Conservation (phyloP, 352 stramenopile species). For the Phytophthora rubi region DNA sequence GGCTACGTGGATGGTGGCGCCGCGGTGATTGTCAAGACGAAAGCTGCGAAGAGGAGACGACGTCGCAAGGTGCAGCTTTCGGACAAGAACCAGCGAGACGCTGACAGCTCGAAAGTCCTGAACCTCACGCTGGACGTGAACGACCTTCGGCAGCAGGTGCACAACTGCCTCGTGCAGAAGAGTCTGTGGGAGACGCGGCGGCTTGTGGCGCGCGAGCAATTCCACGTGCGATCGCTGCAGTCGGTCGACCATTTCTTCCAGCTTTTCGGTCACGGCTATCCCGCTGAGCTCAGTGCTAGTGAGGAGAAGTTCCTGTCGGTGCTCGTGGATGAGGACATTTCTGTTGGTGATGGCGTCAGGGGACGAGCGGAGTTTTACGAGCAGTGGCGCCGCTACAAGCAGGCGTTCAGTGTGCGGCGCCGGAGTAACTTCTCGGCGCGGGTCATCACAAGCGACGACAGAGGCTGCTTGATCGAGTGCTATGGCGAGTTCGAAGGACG, state of each 20-base stretch:
- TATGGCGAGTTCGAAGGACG: slow-evolving; percentile 36
- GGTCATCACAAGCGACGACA: slow-evolving; percentile 29
- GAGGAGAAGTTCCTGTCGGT: slow-evolving; percentile 32
- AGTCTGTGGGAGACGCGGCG: slow-evolving; percentile 30
- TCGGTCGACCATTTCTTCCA: slow-evolving; percentile 43
- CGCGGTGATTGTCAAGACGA: neutral
- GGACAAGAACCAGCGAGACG: slow-evolving; percentile 20
- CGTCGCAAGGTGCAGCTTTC: neutral
- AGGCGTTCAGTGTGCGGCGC: slow-evolving; percentile 37
- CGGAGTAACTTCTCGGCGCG: slow-evolving; percentile 25
- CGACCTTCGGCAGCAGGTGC: slow-evolving; percentile 34
- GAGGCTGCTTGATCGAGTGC: slow-evolving; percentile 39
- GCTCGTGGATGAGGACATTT: slow-evolving; percentile 33
- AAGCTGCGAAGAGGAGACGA: slow-evolving; percentile 1
- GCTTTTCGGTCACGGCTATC: slow-evolving; percentile 38
- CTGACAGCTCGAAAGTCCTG: slow-evolving; percentile 23
- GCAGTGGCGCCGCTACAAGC: slow-evolving; percentile 56
- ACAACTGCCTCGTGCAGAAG: slow-evolving; percentile 29
- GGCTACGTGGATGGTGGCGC: neutral
- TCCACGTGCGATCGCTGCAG: slow-evolving; percentile 31
- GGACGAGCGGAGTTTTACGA: slow-evolving; percentile 42
- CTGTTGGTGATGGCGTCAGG: slow-evolving; percentile 19
- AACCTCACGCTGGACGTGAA: slow-evolving; percentile 41
- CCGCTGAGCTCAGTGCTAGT: neutral
- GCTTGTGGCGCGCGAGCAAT: slow-evolving; percentile 36